Conservation (phyloP, 2,329 filamentous ascomycete genomes). For the Hymenotorrendiella dingleyae region DNA sequence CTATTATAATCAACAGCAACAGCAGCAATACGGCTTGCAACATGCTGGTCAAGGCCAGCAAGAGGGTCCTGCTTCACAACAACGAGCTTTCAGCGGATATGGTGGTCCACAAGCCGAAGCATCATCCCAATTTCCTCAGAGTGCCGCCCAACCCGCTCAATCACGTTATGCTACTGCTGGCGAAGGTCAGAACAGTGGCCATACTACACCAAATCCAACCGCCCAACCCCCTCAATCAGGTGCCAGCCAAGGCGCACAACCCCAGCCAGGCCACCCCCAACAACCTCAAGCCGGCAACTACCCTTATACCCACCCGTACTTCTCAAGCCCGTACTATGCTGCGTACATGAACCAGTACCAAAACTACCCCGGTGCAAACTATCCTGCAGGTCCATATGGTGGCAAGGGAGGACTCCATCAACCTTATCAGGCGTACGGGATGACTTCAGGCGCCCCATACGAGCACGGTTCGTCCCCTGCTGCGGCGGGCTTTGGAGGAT, state of each 20-base stretch:
- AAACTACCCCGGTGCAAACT: constrained; percentile 33
- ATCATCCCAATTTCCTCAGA: constrained; percentile 66
- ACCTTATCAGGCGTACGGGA: constrained; percentile 31
- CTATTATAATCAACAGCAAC: constrained; percentile 61
- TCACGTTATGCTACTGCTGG: constrained; percentile 53
- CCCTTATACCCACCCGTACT: constrained; percentile 53
- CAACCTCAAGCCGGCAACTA: constrained; percentile 43
- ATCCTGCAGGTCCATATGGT: constrained; percentile 32
- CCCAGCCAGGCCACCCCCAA: constrained; percentile 43
- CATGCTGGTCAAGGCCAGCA: constrained; percentile 59
- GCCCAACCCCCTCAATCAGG: constrained; percentile 45
- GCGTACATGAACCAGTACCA: constrained; percentile 52
- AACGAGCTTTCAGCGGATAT: constrained; percentile 75
- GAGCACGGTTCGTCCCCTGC: constrained; percentile 30
- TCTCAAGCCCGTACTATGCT: constrained; percentile 56
- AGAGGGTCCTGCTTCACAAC: constrained; percentile 65
- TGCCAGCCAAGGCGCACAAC: constrained; percentile 37
- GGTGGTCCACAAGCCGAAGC: constrained; percentile 58
- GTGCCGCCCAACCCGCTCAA: constrained; percentile 56
- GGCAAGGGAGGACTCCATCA: constrained; percentile 32
- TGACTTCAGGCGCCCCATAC: constrained; percentile 31
- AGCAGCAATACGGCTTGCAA: constrained; percentile 48
- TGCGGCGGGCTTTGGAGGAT: constrained; percentile 29
- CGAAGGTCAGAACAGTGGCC: constrained; percentile 78
- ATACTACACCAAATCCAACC: constrained; percentile 83